Conservation (phyloP, 139 green algal genomes). For the Tetraselmis chui region DNA sequence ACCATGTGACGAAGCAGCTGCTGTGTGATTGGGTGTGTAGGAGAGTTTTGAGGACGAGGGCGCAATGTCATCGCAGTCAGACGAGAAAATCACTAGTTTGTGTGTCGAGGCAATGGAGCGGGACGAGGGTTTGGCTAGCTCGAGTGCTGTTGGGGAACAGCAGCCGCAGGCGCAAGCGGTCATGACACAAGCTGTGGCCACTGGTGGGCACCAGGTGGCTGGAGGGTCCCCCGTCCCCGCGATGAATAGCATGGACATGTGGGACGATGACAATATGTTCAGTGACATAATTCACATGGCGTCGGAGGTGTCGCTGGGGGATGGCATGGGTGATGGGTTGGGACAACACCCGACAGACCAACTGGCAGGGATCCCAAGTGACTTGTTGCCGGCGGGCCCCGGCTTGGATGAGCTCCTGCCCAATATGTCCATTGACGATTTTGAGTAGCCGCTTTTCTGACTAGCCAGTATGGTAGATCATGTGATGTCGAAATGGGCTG, state of each 20-base stretch:
- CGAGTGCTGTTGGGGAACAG: too few species aligned
- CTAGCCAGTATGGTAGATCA: too few species aligned
- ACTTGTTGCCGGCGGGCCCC: neutral
- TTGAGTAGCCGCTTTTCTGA: too few species aligned
- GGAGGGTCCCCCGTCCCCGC: too few species aligned
- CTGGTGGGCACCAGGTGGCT: too few species aligned
- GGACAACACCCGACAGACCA: neutral
- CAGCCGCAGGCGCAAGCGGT: too few species aligned
- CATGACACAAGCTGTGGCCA: too few species aligned
- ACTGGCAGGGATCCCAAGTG: neutral
- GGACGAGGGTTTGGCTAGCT: too few species aligned
- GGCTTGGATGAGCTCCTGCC: neutral
- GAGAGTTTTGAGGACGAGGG: neutral
- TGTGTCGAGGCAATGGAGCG: neutral
- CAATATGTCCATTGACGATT: neutral
- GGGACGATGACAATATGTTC: neutral
- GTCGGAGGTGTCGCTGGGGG: neutral
- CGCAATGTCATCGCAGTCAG: neutral
- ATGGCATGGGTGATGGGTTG: too few species aligned
- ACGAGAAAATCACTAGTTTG: neutral
- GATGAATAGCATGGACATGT: neutral
- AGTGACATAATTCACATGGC: neutral
- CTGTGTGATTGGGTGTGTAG: neutral
- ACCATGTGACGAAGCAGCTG: too few species aligned
- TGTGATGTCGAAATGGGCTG: too few species aligned